These are phyloP conservation scores for Dalbergia oliveri DNA, from an alignment of 306 rosid genomes.

Conservation along the genomic window DNA sequence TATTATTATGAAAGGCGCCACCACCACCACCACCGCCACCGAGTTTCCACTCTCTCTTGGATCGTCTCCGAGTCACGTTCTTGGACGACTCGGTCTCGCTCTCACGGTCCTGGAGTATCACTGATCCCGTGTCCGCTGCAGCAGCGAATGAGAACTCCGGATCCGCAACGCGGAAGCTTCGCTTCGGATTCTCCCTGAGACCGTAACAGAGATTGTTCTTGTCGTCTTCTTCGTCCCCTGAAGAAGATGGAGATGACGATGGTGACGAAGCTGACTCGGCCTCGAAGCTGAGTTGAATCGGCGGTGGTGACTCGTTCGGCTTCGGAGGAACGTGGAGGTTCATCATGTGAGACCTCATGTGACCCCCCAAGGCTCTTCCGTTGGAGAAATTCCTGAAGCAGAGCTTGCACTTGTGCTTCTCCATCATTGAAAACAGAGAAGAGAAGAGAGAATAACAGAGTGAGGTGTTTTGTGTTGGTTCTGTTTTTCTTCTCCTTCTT, in stretches of 20 bases:
- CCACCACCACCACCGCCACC: neutral
- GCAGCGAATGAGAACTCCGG: conserved; percentile 68
- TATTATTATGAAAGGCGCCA: neutral
- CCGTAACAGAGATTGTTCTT: conserved; percentile 51
- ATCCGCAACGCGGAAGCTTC: conserved; percentile 69
- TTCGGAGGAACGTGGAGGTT: conserved; percentile 69
- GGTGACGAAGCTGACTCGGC: conserved; percentile 64
- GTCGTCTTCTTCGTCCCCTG: conserved; percentile 50
- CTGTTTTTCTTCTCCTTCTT: neutral
- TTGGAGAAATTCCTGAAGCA: conserved; percentile 80
- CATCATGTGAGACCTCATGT: conserved; percentile 98
- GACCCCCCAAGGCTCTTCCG: conserved; percentile 97
- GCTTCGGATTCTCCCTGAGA: conserved; percentile 78
- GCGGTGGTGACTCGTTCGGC: conserved; percentile 31
- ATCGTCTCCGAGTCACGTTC: conserved; percentile 74
- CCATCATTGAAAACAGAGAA: conserved; percentile 52
- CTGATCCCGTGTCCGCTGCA: conserved; percentile 62
- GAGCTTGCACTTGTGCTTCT: conserved; percentile 82
- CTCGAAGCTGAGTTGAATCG: conserved; percentile 56
- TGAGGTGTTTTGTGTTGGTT: neutral
- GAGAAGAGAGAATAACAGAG: conserved; percentile 46
- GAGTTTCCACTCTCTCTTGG: conserved; percentile 67
- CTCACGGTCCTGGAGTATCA: conserved; percentile 78
- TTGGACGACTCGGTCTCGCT: conserved; percentile 90
- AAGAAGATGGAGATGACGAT: conserved; percentile 45